Evolutionary conservation across 164 flowering plant species (phyloP).

Genomic region (Chloranthus sessilifolius): DNA sequence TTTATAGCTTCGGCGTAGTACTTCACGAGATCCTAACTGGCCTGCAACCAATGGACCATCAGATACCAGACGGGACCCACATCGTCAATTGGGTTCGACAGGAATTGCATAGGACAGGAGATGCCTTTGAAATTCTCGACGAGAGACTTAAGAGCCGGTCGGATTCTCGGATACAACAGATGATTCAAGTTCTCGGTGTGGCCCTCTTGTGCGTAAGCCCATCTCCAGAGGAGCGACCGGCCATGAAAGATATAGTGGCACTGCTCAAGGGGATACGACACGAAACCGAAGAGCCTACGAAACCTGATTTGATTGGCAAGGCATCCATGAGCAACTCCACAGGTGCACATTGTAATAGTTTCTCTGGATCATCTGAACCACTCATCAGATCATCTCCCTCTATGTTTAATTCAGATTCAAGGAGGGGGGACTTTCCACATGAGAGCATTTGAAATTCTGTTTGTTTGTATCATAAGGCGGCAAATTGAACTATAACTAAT

Average conservation of each 20-base stretch:
- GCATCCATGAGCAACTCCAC: constrained; percentile 19
- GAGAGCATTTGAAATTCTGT: not conserved
- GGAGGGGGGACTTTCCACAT: not conserved
- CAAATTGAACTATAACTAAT: not conserved
- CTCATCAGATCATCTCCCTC: constrained; percentile 33
- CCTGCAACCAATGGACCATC: constrained; percentile 38
- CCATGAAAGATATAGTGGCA: constrained; percentile 56
- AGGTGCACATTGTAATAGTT: constrained; percentile 43
- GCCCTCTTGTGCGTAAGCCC: constrained; percentile 51
- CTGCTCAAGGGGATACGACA: constrained; percentile 48
- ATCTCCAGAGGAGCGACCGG: constrained; percentile 47
- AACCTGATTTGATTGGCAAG: constrained; percentile 16
- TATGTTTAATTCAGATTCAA: constrained; percentile 10
- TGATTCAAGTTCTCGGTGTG: constrained; percentile 60
- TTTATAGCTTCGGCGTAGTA: constrained; percentile 63
- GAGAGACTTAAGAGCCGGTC: constrained; percentile 28
- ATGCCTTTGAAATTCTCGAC: constrained; percentile 35
- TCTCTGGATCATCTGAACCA: constrained; percentile 47
- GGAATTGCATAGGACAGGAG: constrained; percentile 27
- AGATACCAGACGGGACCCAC: constrained; percentile 43
- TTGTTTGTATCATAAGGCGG: too few species aligned
- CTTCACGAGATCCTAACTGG: constrained; percentile 59
- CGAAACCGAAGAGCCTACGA: constrained; percentile 34
- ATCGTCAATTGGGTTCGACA: constrained; percentile 40
- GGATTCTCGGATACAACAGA: constrained; percentile 44